Percentiles rank a stretch among this genome's conserved stretches.
These are phyloP conservation scores for Carex pumila DNA, from an alignment of 176 grass and related monocot genomes.

Conservation along the genomic window DNA sequence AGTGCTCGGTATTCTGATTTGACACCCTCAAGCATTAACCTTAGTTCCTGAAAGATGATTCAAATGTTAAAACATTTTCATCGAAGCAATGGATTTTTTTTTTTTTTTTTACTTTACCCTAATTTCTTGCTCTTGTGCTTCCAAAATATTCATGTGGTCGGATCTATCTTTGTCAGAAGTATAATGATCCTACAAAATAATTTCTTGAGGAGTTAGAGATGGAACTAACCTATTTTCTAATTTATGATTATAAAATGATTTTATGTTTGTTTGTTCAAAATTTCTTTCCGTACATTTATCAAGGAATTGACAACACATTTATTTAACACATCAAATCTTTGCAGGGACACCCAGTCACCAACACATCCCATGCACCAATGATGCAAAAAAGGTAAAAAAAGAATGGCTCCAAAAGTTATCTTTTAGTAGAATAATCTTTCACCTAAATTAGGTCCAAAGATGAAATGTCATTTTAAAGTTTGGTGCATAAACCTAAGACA, in stretches of 20 bases:
- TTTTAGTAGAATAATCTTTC: background rate
- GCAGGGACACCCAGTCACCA: background rate
- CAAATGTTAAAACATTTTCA: constrained; percentile 2
- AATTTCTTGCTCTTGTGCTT: constrained; percentile 60
- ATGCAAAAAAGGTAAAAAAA: background rate
- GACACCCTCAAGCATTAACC: constrained; percentile 38
- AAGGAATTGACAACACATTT: background rate
- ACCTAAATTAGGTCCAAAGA: background rate
- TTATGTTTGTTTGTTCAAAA: background rate
- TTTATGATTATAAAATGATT: background rate
- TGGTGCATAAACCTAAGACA: background rate
- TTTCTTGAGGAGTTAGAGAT: background rate
- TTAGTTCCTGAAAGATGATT: constrained; percentile 61
- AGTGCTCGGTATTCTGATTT: constrained; percentile 43
- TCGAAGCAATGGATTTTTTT: background rate
- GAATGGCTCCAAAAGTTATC: background rate
- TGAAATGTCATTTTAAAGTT: background rate
- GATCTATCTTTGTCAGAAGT: constrained; percentile 1
- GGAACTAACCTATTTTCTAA: background rate
- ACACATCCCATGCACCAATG: background rate
- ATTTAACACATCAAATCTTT: background rate
- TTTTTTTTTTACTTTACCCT: constrained; percentile 31
- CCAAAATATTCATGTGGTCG: constrained; percentile 14
- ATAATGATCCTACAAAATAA: background rate
- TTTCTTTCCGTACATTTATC: background rate